These are phyloP conservation scores for Epithele typhae DNA, from an alignment of 768 basidiomycete species.

Conservation along the genomic window DNA sequence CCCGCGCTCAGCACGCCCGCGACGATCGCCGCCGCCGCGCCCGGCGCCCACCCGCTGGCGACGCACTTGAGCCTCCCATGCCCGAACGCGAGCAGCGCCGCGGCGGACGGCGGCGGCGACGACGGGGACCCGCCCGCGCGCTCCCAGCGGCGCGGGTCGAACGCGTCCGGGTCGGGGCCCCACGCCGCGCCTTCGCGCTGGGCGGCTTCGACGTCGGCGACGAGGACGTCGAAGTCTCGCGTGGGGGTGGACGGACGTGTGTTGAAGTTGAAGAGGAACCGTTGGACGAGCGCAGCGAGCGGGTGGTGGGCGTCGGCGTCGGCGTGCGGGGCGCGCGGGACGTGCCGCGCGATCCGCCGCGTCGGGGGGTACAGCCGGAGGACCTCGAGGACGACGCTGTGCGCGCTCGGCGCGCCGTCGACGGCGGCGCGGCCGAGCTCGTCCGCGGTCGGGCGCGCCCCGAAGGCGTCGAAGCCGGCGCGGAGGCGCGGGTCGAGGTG, in stretches of 20 bases:
- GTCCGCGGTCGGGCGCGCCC: no score
- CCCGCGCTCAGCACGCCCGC: constrained; percentile 34
- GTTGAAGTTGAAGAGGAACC: no score
- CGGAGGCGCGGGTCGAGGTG: constrained; percentile 25
- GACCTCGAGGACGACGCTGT: constrained; percentile 38
- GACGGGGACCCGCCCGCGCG: no score
- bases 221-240: constrained; percentile 5
- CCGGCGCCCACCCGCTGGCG: constrained; percentile 46
- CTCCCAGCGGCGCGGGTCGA: constrained; percentile 40
- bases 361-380: constrained; percentile 51
- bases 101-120: constrained; percentile 14
- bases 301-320: background rate
- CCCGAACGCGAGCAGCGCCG: constrained; percentile 43
- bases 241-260: background rate
- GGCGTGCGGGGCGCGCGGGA: constrained; percentile 1
- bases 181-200: constrained; percentile 30
- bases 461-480: constrained; percentile 27
- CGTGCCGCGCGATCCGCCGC: constrained; percentile 37
- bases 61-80: constrained; percentile 43
- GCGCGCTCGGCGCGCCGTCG: constrained; percentile 26
- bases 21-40: constrained; percentile 45
- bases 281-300: no score
- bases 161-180: constrained; percentile 33
- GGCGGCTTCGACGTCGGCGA: constrained; percentile 21
- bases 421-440: background rate